These are phyloP conservation scores for Cryptococcus wingfieldii DNA, from an alignment of 1,284 basidiomycete species.

Conservation along the genomic window DNA sequence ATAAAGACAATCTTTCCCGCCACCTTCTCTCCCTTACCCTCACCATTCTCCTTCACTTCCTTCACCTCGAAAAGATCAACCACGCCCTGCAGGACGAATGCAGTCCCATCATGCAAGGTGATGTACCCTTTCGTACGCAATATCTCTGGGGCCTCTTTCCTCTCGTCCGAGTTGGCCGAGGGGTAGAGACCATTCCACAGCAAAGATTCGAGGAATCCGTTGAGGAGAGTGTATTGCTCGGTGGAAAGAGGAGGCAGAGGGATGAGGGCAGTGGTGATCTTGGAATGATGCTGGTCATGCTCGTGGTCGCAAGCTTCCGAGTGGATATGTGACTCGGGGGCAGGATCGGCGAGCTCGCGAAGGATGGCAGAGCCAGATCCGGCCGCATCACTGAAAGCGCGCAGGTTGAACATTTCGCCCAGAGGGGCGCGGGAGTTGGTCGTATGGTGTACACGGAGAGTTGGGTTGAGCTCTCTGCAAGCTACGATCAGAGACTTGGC, in stretches of 20 bases:
- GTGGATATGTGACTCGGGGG: slow-evolving; percentile 40
- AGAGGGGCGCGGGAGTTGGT: slow-evolving; percentile 64
- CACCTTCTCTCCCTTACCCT: slow-evolving; percentile 27
- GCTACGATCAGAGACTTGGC: neutral
- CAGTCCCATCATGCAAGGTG: slow-evolving; percentile 53
- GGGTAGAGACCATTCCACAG: slow-evolving; percentile 62
- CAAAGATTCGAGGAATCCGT: slow-evolving; percentile 70
- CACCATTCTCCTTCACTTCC: slow-evolving; percentile 48
- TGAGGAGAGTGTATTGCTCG: slow-evolving; percentile 51
- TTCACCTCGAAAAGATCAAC: slow-evolving; percentile 75
- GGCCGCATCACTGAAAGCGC: slow-evolving; percentile 59
- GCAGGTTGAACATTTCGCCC: slow-evolving; percentile 67
- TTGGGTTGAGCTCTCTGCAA: slow-evolving; percentile 65
- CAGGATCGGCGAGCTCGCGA: neutral
- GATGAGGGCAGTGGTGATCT: slow-evolving; percentile 63
- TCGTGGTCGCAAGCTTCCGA: slow-evolving; percentile 9
- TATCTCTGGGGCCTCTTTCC: slow-evolving; percentile 54
- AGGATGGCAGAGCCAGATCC: neutral
- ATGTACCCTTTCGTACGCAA: slow-evolving; percentile 81
- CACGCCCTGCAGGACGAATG: slow-evolving; percentile 78
- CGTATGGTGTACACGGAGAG: slow-evolving; percentile 67
- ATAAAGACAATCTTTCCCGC: slow-evolving; percentile 80
- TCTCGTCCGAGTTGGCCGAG: neutral
- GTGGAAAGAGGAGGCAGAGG: slow-evolving; percentile 57
- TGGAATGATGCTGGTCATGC: slow-evolving; percentile 42